Percentiles rank a stretch among this genome's conserved stretches.
phyloP scores from a whole-genome alignment of 2,329 filamentous ascomycete species.

The Paraphoma sp. region DNA sequence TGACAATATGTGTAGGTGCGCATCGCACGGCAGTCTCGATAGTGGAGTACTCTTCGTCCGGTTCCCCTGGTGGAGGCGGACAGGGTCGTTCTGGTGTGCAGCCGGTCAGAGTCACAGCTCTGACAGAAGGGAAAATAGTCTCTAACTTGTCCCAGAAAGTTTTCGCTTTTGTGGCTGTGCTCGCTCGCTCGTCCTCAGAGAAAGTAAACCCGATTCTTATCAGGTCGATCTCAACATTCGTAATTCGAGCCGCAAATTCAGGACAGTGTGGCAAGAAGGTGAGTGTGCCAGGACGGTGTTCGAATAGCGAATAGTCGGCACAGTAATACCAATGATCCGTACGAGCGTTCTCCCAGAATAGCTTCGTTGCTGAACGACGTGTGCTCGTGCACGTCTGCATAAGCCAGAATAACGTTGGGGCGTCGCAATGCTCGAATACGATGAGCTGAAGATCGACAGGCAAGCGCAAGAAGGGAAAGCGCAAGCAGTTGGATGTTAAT shows the following conservation, averaged over 20 bases:
- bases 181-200: neutral
- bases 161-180: neutral
- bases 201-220: neutral
- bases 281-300: neutral
- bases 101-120: neutral
- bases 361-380: conserved; percentile 3
- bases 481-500: neutral
- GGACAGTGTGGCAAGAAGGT: neutral
- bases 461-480: conserved; percentile 26
- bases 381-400: conserved; percentile 9
- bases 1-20: neutral
- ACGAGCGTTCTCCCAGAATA: conserved; percentile 5
- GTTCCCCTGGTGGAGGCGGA: neutral
- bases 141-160: neutral
- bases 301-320: neutral
- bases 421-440: conserved; percentile 23
- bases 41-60: neutral
- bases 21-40: neutral
- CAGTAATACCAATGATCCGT: neutral
- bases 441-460: conserved; percentile 32
- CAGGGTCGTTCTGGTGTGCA: neutral
- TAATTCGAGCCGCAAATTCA: neutral
- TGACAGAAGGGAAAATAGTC: neutral
- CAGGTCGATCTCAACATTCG: neutral
- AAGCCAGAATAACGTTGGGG: conserved; percentile 4